Evolutionary conservation across 2,329 filamentous ascomycete genomes (phyloP).

Genomic region (Botrytis porri): DNA sequence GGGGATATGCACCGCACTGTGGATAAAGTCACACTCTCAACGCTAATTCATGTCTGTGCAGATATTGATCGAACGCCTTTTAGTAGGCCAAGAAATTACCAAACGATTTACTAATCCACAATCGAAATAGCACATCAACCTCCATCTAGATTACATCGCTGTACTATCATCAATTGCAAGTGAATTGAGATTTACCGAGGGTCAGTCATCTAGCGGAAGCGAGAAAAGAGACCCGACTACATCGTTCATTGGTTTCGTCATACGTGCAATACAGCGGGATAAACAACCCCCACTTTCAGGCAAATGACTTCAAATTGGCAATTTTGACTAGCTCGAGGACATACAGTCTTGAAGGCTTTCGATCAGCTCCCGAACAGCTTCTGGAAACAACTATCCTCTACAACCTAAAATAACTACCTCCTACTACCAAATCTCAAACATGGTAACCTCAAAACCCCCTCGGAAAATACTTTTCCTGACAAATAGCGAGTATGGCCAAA

Average conservation of each 20-base stretch:
- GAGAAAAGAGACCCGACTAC: background rate
- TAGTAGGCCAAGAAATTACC: too few species aligned
- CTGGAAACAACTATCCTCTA: background rate
- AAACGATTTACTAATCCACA: background rate
- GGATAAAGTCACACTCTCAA: background rate
- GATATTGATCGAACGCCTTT: background rate
- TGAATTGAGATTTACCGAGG: background rate
- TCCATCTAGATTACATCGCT: background rate
- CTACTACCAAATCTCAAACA: background rate
- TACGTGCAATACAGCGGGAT: background rate
- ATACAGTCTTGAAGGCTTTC: background rate
- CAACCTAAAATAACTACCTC: background rate
- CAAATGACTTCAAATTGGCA: background rate
- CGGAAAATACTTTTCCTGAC: constrained; percentile 43
- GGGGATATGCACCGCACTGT: background rate
- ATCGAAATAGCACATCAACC: background rate
- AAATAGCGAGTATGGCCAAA: constrained; percentile 47
- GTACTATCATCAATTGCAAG: background rate
- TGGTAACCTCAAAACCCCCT: background rate
- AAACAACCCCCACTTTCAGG: background rate
- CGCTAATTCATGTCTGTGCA: background rate
- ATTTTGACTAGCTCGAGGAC: background rate
- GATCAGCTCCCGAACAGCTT: background rate
- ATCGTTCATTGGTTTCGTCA: background rate
- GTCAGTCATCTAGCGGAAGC: background rate